Conservation (phyloP, 1,284 basidiomycete species). For the Stygiomarasmius scandens region DNA sequence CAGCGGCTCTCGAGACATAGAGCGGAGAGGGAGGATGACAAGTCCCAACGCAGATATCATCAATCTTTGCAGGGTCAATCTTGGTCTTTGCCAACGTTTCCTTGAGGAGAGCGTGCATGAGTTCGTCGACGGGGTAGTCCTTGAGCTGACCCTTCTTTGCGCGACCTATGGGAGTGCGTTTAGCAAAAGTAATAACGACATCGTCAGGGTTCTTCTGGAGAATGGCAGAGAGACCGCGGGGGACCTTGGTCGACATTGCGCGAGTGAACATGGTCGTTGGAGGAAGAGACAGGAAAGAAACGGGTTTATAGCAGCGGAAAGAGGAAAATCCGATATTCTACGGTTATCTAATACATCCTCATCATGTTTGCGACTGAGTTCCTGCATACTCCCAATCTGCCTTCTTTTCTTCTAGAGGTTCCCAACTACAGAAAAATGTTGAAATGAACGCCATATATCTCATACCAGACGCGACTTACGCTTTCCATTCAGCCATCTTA, state of each 20-base stretch:
- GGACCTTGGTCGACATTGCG: constrained; percentile 47
- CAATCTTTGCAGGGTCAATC: constrained; percentile 59
- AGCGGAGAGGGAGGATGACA: constrained; percentile 85
- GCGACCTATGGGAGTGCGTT: constrained; percentile 77
- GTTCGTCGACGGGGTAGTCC: constrained; percentile 74
- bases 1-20: constrained; percentile 78
- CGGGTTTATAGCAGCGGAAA: background rate
- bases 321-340: background rate
- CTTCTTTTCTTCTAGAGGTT: constrained; percentile 81
- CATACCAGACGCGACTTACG: constrained; percentile 62
- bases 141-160: constrained; percentile 83
- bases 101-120: constrained; percentile 71
- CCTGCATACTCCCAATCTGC: constrained; percentile 90
- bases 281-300: constrained; percentile 3
- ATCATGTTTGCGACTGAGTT: constrained; percentile 31
- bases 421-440: constrained; percentile 64
- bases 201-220: constrained; percentile 77
- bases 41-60: constrained; percentile 84
- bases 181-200: constrained; percentile 85
- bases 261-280: constrained; percentile 27
- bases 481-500: constrained; percentile 95
- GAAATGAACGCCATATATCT: background rate
- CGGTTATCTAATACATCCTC: background rate
- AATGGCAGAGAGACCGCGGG: constrained; percentile 46
- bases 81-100: constrained; percentile 45